A percentile compares a stretch with the other conserved stretches of the same genome.
Evolutionary conservation across 805 yeast genomes (phyloP).

Genomic region (Ogataea saltuana): DNA sequence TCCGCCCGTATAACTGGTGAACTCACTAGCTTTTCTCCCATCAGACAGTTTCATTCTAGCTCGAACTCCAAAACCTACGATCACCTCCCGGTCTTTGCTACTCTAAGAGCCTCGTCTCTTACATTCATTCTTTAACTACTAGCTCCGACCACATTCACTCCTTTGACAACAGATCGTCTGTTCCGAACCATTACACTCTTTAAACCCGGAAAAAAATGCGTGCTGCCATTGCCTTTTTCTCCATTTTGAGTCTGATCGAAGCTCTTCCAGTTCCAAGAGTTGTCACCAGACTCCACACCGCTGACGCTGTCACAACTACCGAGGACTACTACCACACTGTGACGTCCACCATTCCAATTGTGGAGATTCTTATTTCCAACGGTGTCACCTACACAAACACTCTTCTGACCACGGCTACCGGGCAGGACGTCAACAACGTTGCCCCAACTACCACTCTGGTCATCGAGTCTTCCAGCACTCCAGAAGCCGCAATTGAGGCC

Average conservation of each 20-base stretch:
- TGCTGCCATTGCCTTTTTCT: constrained; percentile 6
- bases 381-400: constrained; percentile 54
- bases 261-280: constrained; percentile 24
- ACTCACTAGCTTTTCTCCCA: too few species aligned
- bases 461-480: constrained; percentile 9
- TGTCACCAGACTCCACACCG: constrained; percentile 34
- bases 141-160: constrained; percentile 8
- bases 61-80: too few species aligned
- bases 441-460: constrained; percentile 22
- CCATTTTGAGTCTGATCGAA: constrained; percentile 12
- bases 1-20: neutral
- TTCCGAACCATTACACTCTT: constrained; percentile 2
- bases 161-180: neutral
- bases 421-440: constrained; percentile 15
- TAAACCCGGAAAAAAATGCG: constrained; percentile 2
- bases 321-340: constrained; percentile 41
- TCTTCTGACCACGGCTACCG: constrained; percentile 40
- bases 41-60: too few species aligned
- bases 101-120: constrained; percentile 1
- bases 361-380: constrained; percentile 51
- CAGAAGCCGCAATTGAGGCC: neutral
- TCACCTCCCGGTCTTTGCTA: neutral
- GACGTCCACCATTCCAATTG: constrained; percentile 52
- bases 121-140: neutral
- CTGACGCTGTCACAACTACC: constrained; percentile 36